A percentile compares a stretch with the other conserved stretches of the same genome.
These are phyloP conservation scores for Haematococcus lacustris DNA, from an alignment of 139 green algal species.

Conservation along the genomic window DNA sequence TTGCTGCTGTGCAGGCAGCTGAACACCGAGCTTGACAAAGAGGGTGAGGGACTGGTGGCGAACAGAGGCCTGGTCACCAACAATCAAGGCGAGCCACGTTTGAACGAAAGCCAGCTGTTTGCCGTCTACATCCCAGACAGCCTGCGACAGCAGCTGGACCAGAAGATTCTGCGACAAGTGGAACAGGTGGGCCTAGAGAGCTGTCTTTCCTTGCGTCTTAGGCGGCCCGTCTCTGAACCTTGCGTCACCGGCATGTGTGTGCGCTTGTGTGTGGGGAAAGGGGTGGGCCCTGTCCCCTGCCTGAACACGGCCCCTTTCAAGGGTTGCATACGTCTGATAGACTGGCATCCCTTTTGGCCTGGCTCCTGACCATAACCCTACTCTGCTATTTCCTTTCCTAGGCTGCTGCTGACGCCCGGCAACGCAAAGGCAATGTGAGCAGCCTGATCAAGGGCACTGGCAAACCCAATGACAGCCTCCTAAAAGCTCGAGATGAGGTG, in stretches of 20 bases:
- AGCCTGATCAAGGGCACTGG: conserved; percentile 27
- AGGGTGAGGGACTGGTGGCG: conserved; percentile 50
- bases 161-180: conserved; percentile 40
- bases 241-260: too few relatives aligned
- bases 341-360: too few relatives aligned
- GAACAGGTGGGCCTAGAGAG: conserved; percentile 44
- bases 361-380: too few relatives aligned
- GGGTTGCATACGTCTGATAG: too few relatives aligned
- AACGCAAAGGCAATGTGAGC: conserved; percentile 27
- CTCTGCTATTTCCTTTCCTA: too few relatives aligned
- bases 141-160: conserved; percentile 39
- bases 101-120: conserved; percentile 51
- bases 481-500: conserved; percentile 26
- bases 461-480: conserved; percentile 17
- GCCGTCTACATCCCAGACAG: conserved; percentile 36
- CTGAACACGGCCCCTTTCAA: too few relatives aligned
- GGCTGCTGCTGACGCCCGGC: conserved; percentile 30
- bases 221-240: background rate
- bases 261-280: too few relatives aligned
- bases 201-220: too few relatives aligned
- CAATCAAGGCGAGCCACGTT: conserved; percentile 7
- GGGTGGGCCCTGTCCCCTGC: too few relatives aligned
- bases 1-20: conserved; percentile 26
- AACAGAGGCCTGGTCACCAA: conserved; percentile 37
- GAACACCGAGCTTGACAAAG: conserved; percentile 46